Base-by-base conservation (phyloP, 495 filamentous ascomycete genomes). In the Xylaria acuta region DNA sequence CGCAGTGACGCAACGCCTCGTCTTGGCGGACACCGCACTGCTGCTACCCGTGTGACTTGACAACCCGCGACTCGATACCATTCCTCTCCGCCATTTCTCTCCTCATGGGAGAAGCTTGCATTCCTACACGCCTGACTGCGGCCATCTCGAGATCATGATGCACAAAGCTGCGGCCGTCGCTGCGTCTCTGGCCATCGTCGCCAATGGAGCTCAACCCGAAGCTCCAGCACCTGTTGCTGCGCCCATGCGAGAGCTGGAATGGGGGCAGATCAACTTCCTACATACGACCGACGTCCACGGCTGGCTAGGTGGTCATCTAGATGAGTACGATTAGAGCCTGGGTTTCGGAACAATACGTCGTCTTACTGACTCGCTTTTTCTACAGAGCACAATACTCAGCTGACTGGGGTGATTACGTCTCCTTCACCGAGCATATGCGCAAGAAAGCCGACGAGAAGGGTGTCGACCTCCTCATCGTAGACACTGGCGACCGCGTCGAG, bases 351-450 rank as follows among this genome's bases (percentile, higher is more conserved):
- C n/a, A 5, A 3, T 25, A 38, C 6, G 16, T 7, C 36, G 20
- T 25, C 14, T 43, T 25, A 30, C 63, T 67, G 20, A 59, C 18
- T 51, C 9, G 65, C 60, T 45, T 68, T 60, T 30, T 43, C 16
- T 3, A 7, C 75, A 93, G 91, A 82, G 84, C 94, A 1, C 94
- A 94, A 34, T 99, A 93, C 80, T 95, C 94, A 20, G 97, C 94
- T 47, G 96, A 98, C 79, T 98, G 96, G 92, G 96, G 96, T 45
- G 96, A 99, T 83, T 99, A 98, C 81, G 88, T 98, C 74, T 98
- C 96, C 12, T 97, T 99, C 77, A 89, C 94, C 27, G 82, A 90
- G 41, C 94, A 93, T 75, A 89, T 99, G 87, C 91, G 89, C 32
- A 84, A 89, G 74, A 90, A 87, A 78, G 93, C 94, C 30, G 92